Evolutionary conservation across 306 rosid genomes (phyloP).

Genomic region (Begonia fuchsioides): DNA sequence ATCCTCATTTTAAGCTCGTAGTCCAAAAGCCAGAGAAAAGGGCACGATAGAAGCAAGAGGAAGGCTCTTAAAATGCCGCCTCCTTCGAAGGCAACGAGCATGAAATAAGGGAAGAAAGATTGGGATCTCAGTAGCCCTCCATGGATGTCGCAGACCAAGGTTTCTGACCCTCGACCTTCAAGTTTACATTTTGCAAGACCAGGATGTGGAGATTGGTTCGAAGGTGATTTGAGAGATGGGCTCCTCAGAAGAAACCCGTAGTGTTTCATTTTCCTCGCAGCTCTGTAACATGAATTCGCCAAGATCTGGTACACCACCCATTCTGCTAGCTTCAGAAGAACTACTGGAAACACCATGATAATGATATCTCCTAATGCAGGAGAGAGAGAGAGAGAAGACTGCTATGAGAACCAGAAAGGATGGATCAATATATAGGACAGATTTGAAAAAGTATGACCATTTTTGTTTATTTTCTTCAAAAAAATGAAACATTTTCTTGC

Average conservation of each 20-base stretch:
- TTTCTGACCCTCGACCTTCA: conserved; percentile 30
- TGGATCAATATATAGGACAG: conserved; percentile 35
- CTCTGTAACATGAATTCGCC: conserved; percentile 49
- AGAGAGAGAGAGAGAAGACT: neutral
- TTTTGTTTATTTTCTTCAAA: neutral
- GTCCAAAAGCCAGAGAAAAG: conserved; percentile 39
- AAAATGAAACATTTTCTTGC: neutral
- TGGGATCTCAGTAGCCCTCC: conserved; percentile 32
- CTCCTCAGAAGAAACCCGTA: conserved; percentile 24
- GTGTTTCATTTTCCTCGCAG: conserved; percentile 53
- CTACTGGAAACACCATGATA: conserved; percentile 35
- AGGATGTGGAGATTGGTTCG: conserved; percentile 26
- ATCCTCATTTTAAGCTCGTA: conserved; percentile 30
- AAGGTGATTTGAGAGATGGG: conserved; percentile 16
- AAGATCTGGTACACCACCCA: conserved; percentile 47
- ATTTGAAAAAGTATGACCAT: conserved; percentile 9
- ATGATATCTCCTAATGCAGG: conserved; percentile 5
- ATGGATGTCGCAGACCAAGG: conserved; percentile 43
- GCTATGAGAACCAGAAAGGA: conserved; percentile 10
- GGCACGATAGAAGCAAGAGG: conserved; percentile 49
- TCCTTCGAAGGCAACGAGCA: conserved; percentile 85
- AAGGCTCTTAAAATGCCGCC: conserved; percentile 65
- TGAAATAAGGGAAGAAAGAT: conserved; percentile 75
- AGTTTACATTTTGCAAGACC: conserved; percentile 32
- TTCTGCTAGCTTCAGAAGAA: conserved; percentile 32